phyloP scores from a whole-genome alignment of 2,329 filamentous ascomycete genomes.

The Colletotrichum viniferum region DNA sequence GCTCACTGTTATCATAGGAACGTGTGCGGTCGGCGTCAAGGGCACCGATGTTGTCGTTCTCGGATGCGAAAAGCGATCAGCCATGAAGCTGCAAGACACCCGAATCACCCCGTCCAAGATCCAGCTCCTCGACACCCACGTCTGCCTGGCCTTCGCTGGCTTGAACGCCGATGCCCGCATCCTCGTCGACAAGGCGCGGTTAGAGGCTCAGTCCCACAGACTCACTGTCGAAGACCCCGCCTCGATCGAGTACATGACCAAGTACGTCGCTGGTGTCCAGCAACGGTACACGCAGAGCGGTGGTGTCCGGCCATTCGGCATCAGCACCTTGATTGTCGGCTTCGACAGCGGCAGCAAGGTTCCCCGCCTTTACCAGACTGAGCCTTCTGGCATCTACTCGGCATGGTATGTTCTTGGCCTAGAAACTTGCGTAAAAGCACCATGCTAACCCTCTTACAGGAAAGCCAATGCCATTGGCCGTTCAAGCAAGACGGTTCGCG shows the following conservation, averaged over 20 bases:
- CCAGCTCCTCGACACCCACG: slow-evolving; percentile 92
- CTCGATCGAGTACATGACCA: slow-evolving; percentile 99
- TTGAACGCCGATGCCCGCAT: slow-evolving; percentile 98
- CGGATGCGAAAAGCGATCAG: slow-evolving; percentile 97
- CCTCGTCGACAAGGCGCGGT: slow-evolving; percentile 94
- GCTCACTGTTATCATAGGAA: slow-evolving; percentile 62
- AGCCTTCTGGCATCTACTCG: slow-evolving; percentile 99
- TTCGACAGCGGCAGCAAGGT: slow-evolving; percentile 93
- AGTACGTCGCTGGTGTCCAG: slow-evolving; percentile 97
- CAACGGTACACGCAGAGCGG: slow-evolving; percentile 99
- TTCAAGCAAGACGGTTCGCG: slow-evolving; percentile 97
- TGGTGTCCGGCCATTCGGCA: slow-evolving; percentile 97
- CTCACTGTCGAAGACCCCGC: slow-evolving; percentile 97
- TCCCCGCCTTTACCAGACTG: slow-evolving; percentile 94
- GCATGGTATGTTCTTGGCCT: slow-evolving; percentile 70
- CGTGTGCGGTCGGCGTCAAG: slow-evolving; percentile 97
- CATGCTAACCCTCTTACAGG: slow-evolving; percentile 56
- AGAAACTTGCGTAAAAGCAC: no score
- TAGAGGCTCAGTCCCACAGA: slow-evolving; percentile 97
- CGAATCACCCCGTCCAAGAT: slow-evolving; percentile 99
- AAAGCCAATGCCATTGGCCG: slow-evolving; percentile 99
- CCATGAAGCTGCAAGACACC: slow-evolving; percentile 99
- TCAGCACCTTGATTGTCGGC: slow-evolving; percentile 91
- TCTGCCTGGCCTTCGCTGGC: slow-evolving; percentile 95
- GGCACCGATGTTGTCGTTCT: slow-evolving; percentile 92